phyloP scores from a whole-genome alignment of 1,284 basidiomycete genomes.

The Puccinia brachypodii region DNA sequence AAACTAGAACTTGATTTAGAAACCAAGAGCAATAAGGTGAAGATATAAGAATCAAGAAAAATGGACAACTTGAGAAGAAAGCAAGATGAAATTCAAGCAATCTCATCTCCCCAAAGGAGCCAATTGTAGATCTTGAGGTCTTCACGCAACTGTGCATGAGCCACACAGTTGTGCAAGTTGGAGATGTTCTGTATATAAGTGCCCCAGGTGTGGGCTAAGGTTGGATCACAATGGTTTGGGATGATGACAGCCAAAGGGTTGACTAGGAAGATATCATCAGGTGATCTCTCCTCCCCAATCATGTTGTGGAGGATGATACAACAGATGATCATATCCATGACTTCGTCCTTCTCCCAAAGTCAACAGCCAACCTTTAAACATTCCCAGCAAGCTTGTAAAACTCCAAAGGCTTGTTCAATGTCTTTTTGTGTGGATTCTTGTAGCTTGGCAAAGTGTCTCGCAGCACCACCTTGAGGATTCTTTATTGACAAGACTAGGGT shows the following conservation, averaged over 20 bases:
- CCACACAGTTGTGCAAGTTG: background rate
- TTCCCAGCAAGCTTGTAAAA: no score
- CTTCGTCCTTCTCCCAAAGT: background rate
- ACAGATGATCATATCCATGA: background rate
- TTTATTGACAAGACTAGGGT: no score
- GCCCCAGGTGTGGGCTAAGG: no score
- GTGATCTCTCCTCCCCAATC: background rate
- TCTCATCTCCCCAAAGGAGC: background rate
- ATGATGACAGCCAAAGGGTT: no score
- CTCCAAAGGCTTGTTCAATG: no score
- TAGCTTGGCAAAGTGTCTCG: no score
- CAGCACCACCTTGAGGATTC: no score
- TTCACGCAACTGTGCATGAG: background rate
- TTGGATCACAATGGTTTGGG: no score
- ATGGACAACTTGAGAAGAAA: background rate
- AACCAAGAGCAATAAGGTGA: background rate
- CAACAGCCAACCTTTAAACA: no score
- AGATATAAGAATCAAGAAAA: background rate
- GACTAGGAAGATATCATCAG: background rate
- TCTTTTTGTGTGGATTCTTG: no score
- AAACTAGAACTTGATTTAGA: no score
- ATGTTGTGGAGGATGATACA: background rate
- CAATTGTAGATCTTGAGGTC: conserved; percentile 13
- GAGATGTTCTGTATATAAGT: background rate
- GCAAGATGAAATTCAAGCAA: background rate